Evolutionary conservation across 2,329 filamentous ascomycete species (phyloP), one percentile per base, ranked within the genome.

Genomic region (Calonectria multiphialidica): DNA sequence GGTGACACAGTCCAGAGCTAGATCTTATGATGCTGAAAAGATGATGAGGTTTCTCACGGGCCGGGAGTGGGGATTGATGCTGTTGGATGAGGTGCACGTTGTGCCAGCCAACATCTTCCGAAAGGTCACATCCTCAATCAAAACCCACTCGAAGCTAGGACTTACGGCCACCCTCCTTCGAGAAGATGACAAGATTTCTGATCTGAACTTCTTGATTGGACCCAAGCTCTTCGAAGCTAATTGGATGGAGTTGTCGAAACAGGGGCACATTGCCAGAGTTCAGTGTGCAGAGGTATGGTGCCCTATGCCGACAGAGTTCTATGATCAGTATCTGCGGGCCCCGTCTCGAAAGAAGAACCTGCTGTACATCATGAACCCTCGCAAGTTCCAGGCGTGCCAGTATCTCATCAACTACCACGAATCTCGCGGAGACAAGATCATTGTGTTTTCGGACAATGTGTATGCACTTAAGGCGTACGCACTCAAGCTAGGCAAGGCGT

Each of bases 251-350:
- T 90, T 99, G 47, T 97, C 96, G 1, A 95, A 98, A 80, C 95
- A 98, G 84, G 97, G 97, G 0, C 96, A 98, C 81, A 99, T 99
- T 82, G 97, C 97, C 42, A 93, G 95, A 77, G 97, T 99, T 2
- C 97, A 99, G 83, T 99, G 97, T 83, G 97, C 97, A 16, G 97
- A 99, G 84, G 97, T 99, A 8, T 99, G 97, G 97, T 99, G 97
- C 81, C 95, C 96, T 2, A 99, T 99, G 97, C 98, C 97, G 0
- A 97, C 96, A 0, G 97, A 99, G 78, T 99, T 99, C 82, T 98
- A 98, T 83, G 93, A 95, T 21, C 95, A 98, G 82, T 99, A 98
- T 84, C 90, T 98, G 72, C 90, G 91, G 73, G 92, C 91, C 15
- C 91, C 91, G 18, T 83, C 86, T 1, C 84, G 86, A 9, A 86